Evolutionary conservation across 768 basidiomycete genomes (phyloP).

Genomic region (Suillus occidentalis): DNA sequence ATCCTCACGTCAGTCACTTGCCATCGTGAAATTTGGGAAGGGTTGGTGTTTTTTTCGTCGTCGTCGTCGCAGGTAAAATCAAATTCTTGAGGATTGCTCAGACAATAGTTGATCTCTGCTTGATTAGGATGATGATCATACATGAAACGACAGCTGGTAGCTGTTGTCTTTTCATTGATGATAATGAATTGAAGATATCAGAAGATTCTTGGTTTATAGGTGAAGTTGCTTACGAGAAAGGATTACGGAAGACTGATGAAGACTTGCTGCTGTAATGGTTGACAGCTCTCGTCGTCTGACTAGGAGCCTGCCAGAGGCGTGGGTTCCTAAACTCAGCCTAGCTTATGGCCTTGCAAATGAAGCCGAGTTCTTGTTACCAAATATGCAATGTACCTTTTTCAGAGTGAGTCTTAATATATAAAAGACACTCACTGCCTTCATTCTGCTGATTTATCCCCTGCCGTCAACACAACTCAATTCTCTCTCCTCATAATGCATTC

Average conservation of each 20-base stretch:
- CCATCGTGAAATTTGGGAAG: not conserved
- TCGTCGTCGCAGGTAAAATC: not conserved
- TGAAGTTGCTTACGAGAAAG: slow-evolving; percentile 24
- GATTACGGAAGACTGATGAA: slow-evolving; percentile 28
- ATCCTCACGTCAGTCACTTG: slow-evolving; percentile 3
- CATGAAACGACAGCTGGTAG: not conserved
- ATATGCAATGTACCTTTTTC: slow-evolving; percentile 25
- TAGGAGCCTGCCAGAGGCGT: slow-evolving; percentile 31
- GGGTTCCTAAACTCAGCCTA: slow-evolving; percentile 27
- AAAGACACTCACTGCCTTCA: slow-evolving; percentile 18
- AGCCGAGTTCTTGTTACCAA: slow-evolving; percentile 16
- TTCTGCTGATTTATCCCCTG: slow-evolving; percentile 15
- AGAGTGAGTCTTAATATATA: slow-evolving; percentile 21
- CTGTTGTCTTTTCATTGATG: slow-evolving; percentile 29
- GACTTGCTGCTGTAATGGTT: slow-evolving; percentile 29
- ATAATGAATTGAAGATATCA: slow-evolving; percentile 20
- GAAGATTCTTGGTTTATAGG: slow-evolving; percentile 19
- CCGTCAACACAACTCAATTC: slow-evolving; percentile 15
- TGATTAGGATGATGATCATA: not conserved
- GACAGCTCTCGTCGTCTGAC: slow-evolving; percentile 30
- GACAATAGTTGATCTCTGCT: not conserved
- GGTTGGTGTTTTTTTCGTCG: not conserved
- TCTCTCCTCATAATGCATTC: not conserved
- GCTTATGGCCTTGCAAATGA: slow-evolving; percentile 19
- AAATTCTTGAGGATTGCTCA: not conserved